Percentiles rank a stretch among this genome's conserved stretches.
phyloP scores from a whole-genome alignment of 257 asterid species.

The Solanum rostratum region DNA sequence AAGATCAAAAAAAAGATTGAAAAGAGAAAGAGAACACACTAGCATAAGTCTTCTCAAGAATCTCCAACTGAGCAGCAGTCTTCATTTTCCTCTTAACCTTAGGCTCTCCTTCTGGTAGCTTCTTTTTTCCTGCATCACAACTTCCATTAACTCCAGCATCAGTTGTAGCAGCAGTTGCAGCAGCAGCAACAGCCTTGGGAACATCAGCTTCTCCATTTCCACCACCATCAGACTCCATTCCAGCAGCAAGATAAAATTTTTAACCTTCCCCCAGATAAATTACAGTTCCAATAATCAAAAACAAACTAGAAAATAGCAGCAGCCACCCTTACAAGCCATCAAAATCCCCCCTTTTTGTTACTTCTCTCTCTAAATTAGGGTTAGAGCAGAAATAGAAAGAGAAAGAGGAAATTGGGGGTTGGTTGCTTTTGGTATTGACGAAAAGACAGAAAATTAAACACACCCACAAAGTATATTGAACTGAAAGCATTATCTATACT shows the following conservation, averaged over 20 bases:
- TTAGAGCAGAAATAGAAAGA: background rate
- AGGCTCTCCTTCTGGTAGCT: conserved; percentile 38
- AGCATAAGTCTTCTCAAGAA: conserved; percentile 75
- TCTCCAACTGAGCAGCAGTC: conserved; percentile 78
- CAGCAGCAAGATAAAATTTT: conserved; percentile 4
- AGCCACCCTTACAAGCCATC: conserved; percentile 9
- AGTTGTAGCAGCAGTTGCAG: background rate
- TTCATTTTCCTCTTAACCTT: conserved; percentile 77
- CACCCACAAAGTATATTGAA: conserved; percentile 29
- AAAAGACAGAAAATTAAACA: conserved; percentile 20
- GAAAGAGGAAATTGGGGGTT: conserved; percentile 10
- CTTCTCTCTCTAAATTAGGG: background rate
- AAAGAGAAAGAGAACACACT: conserved; percentile 25
- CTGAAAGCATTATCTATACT: conserved; percentile 25
- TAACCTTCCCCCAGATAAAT: background rate
- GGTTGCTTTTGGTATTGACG: conserved; percentile 12
- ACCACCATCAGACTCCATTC: conserved; percentile 47
- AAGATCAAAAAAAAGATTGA: background rate
- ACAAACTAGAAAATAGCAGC: background rate
- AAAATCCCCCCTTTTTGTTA: background rate
- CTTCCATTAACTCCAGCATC: conserved; percentile 7
- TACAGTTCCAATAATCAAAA: conserved; percentile 14
- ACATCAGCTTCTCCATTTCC: conserved; percentile 16
- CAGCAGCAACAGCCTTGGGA: conserved; percentile 8
- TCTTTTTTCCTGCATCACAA: conserved; percentile 35